phyloP scores from a whole-genome alignment of 331 rosid species.

The Saraca asoca region DNA sequence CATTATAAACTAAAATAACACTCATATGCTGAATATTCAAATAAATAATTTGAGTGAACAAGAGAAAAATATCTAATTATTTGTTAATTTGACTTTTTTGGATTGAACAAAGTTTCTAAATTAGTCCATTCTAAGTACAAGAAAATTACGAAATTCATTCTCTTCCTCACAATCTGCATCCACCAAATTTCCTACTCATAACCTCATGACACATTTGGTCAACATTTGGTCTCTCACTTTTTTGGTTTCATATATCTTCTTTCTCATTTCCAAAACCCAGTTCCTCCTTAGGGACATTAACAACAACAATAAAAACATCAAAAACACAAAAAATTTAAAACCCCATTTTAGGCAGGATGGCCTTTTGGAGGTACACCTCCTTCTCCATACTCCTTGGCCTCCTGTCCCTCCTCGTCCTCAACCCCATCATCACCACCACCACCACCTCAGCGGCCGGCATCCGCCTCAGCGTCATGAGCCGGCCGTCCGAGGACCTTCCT shows the following conservation, averaged over 20 bases:
- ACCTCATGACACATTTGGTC: not conserved
- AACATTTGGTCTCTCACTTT: not conserved
- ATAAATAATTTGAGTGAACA: no score
- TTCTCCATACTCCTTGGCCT: conserved; percentile 36
- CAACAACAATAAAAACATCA: not conserved
- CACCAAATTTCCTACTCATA: not conserved
- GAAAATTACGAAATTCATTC: conserved; percentile 31
- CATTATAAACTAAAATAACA: no score
- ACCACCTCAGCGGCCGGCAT: conserved; percentile 8
- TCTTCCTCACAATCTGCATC: conserved; percentile 30
- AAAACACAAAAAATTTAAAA: not conserved
- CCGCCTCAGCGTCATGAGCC: conserved; percentile 23
- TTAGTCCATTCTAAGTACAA: conserved; percentile 15
- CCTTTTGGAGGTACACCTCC: conserved; percentile 27
- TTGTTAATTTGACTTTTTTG: no score
- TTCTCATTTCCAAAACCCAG: not conserved
- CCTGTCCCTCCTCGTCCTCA: conserved; percentile 38
- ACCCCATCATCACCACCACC: conserved; percentile 23
- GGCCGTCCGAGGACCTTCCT: conserved; percentile 21
- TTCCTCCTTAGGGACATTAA: not conserved
- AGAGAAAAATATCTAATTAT: no score
- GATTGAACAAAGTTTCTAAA: no score
- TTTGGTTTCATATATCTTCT: not conserved
- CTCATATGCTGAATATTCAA: no score
- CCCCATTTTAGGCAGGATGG: conserved; percentile 34